Conservation (phyloP, 331 rosid species). For the Malus hybrid region DNA sequence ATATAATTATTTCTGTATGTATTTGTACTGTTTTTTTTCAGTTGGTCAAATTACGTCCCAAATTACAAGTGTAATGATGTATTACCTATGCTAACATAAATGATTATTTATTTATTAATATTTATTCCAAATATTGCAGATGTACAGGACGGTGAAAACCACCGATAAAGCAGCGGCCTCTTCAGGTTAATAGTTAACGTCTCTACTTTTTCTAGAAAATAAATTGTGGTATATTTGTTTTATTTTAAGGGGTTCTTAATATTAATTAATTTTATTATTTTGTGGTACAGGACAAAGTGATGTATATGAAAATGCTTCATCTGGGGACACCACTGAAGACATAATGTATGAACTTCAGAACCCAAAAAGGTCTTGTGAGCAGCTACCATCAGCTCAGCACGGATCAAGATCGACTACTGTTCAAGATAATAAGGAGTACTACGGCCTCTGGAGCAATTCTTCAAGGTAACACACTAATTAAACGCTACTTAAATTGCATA, state of each 20-base stretch:
- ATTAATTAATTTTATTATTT: not conserved
- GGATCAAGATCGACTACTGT: slow-evolving; percentile 41
- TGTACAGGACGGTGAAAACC: slow-evolving; percentile 98
- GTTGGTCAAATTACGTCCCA: not conserved
- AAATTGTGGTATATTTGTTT: not conserved
- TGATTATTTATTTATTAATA: not conserved
- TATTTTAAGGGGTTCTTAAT: not conserved
- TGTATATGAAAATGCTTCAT: slow-evolving; percentile 84
- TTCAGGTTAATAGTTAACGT: slow-evolving; percentile 50
- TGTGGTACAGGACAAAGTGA: slow-evolving; percentile 65
- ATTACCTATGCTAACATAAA: not conserved
- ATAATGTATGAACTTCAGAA: slow-evolving; percentile 75
- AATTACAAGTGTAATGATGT: not conserved
- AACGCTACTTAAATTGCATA: not conserved
- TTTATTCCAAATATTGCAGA: slow-evolving; percentile 28
- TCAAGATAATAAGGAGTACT: slow-evolving; percentile 53
- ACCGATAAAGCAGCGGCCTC: slow-evolving; percentile 93
- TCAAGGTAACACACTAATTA: slow-evolving; percentile 45
- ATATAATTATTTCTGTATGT: slow-evolving; percentile 39
- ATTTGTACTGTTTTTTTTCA: slow-evolving; percentile 23
- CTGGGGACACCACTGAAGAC: slow-evolving; percentile 93
- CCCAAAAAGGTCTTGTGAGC: slow-evolving; percentile 43
- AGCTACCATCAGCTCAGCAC: slow-evolving; percentile 20
- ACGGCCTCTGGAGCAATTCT: slow-evolving; percentile 85
- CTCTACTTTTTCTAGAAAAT: not conserved